Percentiles rank a stretch among this genome's conserved stretches.
phyloP scores from a whole-genome alignment of 768 basidiomycete genomes.

The Udeniomyces megalosporus region DNA sequence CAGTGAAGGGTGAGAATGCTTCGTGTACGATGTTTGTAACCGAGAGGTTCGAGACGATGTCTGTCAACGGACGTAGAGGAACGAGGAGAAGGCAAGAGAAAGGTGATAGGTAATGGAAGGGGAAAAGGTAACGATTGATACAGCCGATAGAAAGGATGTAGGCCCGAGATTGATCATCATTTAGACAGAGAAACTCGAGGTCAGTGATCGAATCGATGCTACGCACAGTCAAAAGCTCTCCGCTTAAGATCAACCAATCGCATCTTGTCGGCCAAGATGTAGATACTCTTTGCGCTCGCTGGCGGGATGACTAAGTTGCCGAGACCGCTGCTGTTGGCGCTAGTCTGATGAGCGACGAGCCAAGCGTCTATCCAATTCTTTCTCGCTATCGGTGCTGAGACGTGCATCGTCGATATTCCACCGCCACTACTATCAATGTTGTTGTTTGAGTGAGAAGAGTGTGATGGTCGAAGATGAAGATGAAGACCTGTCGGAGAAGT shows the following conservation, averaged over 20 bases:
- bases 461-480: not conserved
- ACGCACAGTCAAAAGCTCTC: constrained; percentile 5
- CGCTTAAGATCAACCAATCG: constrained; percentile 5
- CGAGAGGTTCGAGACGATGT: constrained; percentile 58
- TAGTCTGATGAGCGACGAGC: not conserved
- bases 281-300: constrained; percentile 10
- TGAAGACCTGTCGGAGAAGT: not conserved
- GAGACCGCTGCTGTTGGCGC: too few species aligned
- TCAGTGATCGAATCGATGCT: too few species aligned
- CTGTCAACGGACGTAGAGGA: too few species aligned
- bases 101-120: not conserved
- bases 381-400: not conserved
- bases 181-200: too few species aligned
- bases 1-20: constrained; percentile 70
- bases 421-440: too few species aligned
- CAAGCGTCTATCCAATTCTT: constrained; percentile 4
- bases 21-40: constrained; percentile 71
- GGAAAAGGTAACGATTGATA: too few species aligned
- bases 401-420: too few species aligned
- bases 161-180: not conserved
- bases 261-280: constrained; percentile 13
- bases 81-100: too few species aligned
- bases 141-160: too few species aligned
- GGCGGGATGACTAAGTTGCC: too few species aligned
- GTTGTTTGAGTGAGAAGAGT: too few species aligned